A percentile compares a stretch with the other conserved stretches of the same genome.
Conservation (phyloP, 2,329 filamentous ascomycete genomes). For the Waltergamsia citrina region DNA sequence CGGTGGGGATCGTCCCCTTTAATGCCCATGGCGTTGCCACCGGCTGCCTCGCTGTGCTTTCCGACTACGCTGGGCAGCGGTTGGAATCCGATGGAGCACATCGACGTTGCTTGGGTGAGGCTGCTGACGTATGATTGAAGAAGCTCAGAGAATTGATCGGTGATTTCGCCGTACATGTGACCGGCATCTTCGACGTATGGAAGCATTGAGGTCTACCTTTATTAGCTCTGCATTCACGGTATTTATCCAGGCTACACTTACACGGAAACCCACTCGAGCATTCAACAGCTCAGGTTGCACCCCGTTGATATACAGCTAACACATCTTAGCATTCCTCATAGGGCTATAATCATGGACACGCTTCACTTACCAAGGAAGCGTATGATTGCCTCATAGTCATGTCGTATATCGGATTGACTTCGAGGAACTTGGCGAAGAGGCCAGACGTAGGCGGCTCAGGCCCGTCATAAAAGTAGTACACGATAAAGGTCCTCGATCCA, state of each 20-base stretch:
- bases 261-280: conserved; percentile 11
- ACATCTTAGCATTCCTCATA: background rate
- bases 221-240: background rate
- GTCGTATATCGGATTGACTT: conserved; percentile 13
- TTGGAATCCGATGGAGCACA: conserved; percentile 20
- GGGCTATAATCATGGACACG: background rate
- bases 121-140: conserved; percentile 13
- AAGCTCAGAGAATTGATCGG: conserved; percentile 15
- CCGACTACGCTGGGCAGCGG: conserved; percentile 16
- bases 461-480: conserved; percentile 24
- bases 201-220: conserved; percentile 12
- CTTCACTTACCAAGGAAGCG: conserved; percentile 15
- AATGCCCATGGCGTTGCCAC: conserved; percentile 16
- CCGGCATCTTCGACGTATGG: conserved; percentile 11
- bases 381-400: conserved; percentile 17
- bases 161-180: conserved; percentile 22
- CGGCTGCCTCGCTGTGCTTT: conserved; percentile 8
- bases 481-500: conserved; percentile 10
- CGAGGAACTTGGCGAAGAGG: conserved; percentile 7
- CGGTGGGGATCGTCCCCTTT: conserved; percentile 11
- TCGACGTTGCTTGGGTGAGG: conserved; percentile 11
- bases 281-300: conserved; percentile 5
- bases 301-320: conserved; percentile 10
- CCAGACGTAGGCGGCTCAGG: conserved; percentile 13
- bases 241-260: too few species aligned